Evolutionary conservation across 352 stramenopile genomes (phyloP).

Genomic region (Globisporangium nodosum): DNA sequence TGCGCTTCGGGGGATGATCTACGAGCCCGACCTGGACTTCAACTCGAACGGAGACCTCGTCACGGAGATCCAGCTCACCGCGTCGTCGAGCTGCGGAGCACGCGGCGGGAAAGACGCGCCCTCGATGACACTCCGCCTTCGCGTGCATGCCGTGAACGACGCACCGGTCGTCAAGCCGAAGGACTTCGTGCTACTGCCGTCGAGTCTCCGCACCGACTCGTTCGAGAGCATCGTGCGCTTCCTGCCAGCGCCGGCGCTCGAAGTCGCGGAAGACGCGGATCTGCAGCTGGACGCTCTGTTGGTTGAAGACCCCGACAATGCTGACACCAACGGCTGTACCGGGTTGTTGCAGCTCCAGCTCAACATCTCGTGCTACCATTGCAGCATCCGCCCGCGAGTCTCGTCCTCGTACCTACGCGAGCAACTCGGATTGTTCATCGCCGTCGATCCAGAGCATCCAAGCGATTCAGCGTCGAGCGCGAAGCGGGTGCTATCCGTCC

Average conservation of each 20-base stretch:
- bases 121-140: conserved; percentile 16
- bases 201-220: not conserved
- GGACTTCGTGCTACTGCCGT: conserved; percentile 18
- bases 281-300: conserved; percentile 16
- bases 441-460: not conserved
- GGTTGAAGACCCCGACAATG: conserved; percentile 23
- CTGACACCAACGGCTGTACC: not conserved
- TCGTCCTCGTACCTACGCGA: conserved; percentile 1
- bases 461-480: conserved; percentile 1
- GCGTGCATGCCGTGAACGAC: conserved; percentile 29
- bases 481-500: conserved; percentile 9
- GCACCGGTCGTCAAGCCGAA: conserved; percentile 25
- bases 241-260: conserved; percentile 3
- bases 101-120: not conserved
- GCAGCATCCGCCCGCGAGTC: conserved; percentile 15
- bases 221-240: conserved; percentile 4
- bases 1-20: conserved; percentile 50
- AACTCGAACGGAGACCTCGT: conserved; percentile 34
- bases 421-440: conserved; percentile 9
- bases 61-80: conserved; percentile 25
- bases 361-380: conserved; percentile 36
- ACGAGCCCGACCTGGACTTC: conserved; percentile 39
- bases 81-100: not conserved
- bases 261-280: conserved; percentile 33
- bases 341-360: conserved; percentile 17